Percentiles rank a stretch among this genome's conserved stretches.
Conservation (phyloP, 495 filamentous ascomycete species). For the Neurospora intermedia region DNA sequence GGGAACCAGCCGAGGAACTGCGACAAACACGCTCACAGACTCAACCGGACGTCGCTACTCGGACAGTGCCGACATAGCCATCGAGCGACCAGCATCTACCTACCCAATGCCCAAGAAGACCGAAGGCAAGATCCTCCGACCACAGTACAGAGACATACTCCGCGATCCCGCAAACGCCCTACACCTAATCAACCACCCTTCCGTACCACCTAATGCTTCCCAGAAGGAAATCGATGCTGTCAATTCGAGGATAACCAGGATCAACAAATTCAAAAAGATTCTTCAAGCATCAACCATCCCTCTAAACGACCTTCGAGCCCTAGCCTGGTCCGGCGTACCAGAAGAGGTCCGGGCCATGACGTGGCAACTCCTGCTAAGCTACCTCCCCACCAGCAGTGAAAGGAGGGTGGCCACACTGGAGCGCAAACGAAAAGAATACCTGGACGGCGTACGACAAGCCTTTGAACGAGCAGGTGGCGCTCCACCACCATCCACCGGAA, state of each 20-base stretch:
- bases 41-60: conserved; percentile 37
- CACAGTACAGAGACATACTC: conserved; percentile 94
- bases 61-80: conserved; percentile 82
- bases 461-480: conserved; percentile 59
- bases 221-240: conserved; percentile 80
- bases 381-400: conserved; percentile 89
- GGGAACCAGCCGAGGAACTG: conserved; percentile 2
- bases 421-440: conserved; percentile 90
- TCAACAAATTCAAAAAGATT: conserved; percentile 97
- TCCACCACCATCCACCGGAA: conserved; percentile 18
- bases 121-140: conserved; percentile 89
- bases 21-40: conserved; percentile 9
- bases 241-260: conserved; percentile 78
- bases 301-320: conserved; percentile 65
- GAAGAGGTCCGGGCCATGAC: conserved; percentile 95
- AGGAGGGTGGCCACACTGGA: conserved; percentile 83
- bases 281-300: conserved; percentile 85
- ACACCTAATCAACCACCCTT: conserved; percentile 83
- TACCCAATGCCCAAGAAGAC: conserved; percentile 81
- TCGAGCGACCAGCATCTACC: conserved; percentile 73
- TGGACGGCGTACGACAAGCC: conserved; percentile 89
- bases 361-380: conserved; percentile 92
- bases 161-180: conserved; percentile 92
- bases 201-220: conserved; percentile 61
- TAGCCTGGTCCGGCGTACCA: conserved; percentile 89